Percentiles rank a stretch among this genome's conserved stretches.
These are phyloP conservation scores for Aspergillus pseudoglaucus DNA, from an alignment of 2,329 filamentous ascomycete species.

Conservation along the genomic window DNA sequence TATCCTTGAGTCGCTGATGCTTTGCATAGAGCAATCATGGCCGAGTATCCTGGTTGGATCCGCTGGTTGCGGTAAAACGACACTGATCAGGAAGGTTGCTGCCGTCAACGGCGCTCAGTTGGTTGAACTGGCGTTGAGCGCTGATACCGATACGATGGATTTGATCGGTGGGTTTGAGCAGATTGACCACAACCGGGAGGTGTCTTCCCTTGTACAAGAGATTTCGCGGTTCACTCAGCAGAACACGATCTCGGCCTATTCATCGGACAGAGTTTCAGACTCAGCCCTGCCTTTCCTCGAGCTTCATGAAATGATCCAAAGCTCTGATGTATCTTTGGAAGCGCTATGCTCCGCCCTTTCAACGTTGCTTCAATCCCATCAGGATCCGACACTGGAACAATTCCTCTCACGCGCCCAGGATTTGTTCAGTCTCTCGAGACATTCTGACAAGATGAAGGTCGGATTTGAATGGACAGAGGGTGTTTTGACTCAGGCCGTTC, in stretches of 20 bases:
- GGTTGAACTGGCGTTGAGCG: slow-evolving; percentile 80
- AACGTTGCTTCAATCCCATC: slow-evolving; percentile 35
- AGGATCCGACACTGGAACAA: slow-evolving; percentile 42
- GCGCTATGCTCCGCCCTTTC: slow-evolving; percentile 24
- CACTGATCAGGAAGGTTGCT: slow-evolving; percentile 73
- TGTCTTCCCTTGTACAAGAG: slow-evolving; percentile 54
- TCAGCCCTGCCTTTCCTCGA: slow-evolving; percentile 21
- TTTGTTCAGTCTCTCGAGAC: slow-evolving; percentile 49
- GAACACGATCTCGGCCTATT: slow-evolving; percentile 26
- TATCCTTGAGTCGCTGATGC: slow-evolving; percentile 76
- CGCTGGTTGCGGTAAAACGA: slow-evolving; percentile 81
- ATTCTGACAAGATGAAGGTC: slow-evolving; percentile 57
- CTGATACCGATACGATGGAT: slow-evolving; percentile 95
- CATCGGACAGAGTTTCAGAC: slow-evolving; percentile 15
- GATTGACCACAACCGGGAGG: slow-evolving; percentile 69
- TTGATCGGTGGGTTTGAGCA: slow-evolving; percentile 96
- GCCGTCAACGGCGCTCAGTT: slow-evolving; percentile 68
- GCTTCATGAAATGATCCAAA: slow-evolving; percentile 27
- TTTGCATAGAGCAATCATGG: slow-evolving; percentile 79
- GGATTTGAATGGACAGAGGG: slow-evolving; percentile 97
- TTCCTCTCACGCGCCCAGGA: slow-evolving; percentile 45
- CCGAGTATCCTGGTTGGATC: slow-evolving; percentile 83
- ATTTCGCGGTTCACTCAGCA: slow-evolving; percentile 49
- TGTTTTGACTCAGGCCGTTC: slow-evolving; percentile 77
- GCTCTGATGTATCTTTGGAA: slow-evolving; percentile 23